phyloP scores from a whole-genome alignment of 768 basidiomycete species.

The Lactarius pseudohatsudake region DNA sequence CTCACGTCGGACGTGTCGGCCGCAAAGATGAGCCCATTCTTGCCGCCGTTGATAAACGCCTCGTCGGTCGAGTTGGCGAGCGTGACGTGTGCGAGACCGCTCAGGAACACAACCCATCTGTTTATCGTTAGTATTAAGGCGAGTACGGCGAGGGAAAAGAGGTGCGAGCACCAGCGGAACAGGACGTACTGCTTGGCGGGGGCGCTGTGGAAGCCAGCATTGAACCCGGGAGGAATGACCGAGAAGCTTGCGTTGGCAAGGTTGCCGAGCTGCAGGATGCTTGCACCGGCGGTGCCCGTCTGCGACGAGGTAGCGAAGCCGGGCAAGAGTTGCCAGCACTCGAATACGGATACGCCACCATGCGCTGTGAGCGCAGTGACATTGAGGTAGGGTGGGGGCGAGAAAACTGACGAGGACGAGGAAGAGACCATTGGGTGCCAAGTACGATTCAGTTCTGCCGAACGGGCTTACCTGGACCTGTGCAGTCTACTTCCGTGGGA shows the following conservation, averaged over 20 bases:
- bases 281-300: constrained; percentile 34
- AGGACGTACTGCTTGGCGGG: constrained; percentile 40
- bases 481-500: background rate
- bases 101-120: constrained; percentile 32
- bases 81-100: constrained; percentile 32
- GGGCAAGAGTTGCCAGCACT: constrained; percentile 34
- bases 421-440: background rate
- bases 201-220: constrained; percentile 55
- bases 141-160: background rate
- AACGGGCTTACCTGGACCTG: background rate
- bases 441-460: background rate
- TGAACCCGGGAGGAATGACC: constrained; percentile 44
- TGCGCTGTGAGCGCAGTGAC: constrained; percentile 21
- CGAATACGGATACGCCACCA: constrained; percentile 26
- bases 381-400: constrained; percentile 21
- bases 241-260: constrained; percentile 34
- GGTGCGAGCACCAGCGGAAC: too few relatives aligned
- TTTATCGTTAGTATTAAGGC: too few relatives aligned
- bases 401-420: background rate
- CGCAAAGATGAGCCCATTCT: constrained; percentile 31
- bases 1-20: constrained; percentile 27
- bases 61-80: constrained; percentile 27
- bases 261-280: constrained; percentile 30
- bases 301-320: constrained; percentile 31
- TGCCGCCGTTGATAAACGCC: constrained; percentile 29